Conservation (phyloP, 257 asterid genomes). For the Salvia rosmarinus region DNA sequence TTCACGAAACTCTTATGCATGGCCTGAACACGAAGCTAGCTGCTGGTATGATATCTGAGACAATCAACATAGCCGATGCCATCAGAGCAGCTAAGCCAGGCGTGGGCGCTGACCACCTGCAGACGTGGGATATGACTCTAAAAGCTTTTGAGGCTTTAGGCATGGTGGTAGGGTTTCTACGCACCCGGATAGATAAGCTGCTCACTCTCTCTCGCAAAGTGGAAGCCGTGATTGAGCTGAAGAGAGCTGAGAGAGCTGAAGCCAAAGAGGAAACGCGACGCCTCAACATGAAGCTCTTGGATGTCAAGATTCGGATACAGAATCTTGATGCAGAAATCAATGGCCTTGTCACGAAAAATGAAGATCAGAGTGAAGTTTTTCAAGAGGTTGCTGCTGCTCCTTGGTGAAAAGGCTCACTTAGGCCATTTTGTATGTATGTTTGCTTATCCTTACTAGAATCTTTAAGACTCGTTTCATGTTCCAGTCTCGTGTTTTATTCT, state of each 20-base stretch:
- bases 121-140: constrained; percentile 56
- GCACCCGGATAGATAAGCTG: constrained; percentile 44
- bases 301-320: constrained; percentile 26
- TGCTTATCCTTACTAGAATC: too few species aligned
- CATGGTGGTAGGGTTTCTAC: constrained; percentile 71
- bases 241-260: constrained; percentile 40
- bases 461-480: neutral
- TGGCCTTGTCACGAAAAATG: constrained; percentile 34
- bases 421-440: neutral
- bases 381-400: constrained; percentile 48
- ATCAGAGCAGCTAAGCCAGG: constrained; percentile 43
- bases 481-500: neutral
- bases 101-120: constrained; percentile 31
- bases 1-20: constrained; percentile 52
- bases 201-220: constrained; percentile 33
- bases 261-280: constrained; percentile 41
- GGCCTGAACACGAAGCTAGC: constrained; percentile 60
- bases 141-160: constrained; percentile 70
- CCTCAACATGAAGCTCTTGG: constrained; percentile 34
- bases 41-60: constrained; percentile 61
- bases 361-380: constrained; percentile 32
- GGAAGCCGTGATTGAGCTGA: constrained; percentile 27
- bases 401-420: constrained; percentile 45
- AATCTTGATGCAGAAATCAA: constrained; percentile 48
- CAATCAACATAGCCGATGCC: constrained; percentile 66